These are phyloP conservation scores for Salix suchowensis DNA, from an alignment of 345 rosid species.

Conservation along the genomic window DNA sequence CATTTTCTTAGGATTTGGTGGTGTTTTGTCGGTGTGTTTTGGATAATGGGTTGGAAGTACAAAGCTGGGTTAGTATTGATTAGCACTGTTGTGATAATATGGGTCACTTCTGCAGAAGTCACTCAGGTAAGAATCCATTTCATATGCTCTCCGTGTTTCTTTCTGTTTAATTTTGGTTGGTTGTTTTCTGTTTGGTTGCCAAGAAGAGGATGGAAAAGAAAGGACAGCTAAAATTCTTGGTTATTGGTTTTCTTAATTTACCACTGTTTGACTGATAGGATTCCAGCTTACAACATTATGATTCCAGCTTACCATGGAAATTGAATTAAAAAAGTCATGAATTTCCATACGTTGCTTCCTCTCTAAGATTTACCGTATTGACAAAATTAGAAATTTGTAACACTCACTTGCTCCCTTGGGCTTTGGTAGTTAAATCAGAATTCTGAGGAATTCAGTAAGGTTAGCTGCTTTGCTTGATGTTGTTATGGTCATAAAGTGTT, in stretches of 20 bases:
- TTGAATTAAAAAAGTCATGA: too few species aligned
- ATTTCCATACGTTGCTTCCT: too few species aligned
- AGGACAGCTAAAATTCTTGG: background rate
- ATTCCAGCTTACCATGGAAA: too few species aligned
- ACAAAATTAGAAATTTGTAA: background rate
- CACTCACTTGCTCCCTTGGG: background rate
- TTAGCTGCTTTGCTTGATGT: too few species aligned
- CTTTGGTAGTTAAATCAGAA: background rate
- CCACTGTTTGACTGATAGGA: too few species aligned
- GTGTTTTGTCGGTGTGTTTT: background rate
- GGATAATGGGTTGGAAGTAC: constrained; percentile 50
- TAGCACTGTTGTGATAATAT: constrained; percentile 45
- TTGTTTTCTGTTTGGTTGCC: constrained; percentile 8
- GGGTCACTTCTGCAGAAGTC: constrained; percentile 88
- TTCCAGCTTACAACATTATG: too few species aligned
- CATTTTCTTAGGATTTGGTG: background rate
- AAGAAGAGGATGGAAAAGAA: background rate
- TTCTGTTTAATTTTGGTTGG: too few species aligned
- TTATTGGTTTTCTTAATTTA: background rate
- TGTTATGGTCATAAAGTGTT: too few species aligned
- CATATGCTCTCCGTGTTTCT: background rate
- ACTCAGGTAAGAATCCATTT: constrained; percentile 51
- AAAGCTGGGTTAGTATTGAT: constrained; percentile 51
- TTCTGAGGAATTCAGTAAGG: too few species aligned
- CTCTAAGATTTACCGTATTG: too few species aligned